Base-by-base conservation (phyloP, 257 asterid species). In the Nicotiana otophora region DNA sequence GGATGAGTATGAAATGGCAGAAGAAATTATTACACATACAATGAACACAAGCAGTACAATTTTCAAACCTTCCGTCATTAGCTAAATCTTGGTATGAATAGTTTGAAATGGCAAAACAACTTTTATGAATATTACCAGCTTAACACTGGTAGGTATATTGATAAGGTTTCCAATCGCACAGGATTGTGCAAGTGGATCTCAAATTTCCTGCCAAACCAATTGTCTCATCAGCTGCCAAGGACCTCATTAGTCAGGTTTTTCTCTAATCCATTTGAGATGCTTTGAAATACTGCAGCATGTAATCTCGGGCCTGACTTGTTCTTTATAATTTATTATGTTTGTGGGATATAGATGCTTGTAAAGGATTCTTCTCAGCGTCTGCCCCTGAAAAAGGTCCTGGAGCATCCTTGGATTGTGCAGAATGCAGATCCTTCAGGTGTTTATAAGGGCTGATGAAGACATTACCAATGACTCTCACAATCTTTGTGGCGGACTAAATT, bases 361-460 rank as follows among this genome's bases (percentile, higher is more conserved):
- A 96, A 90, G 90, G 97, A 93, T 82, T 92, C 95, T 83, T 91
- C 97, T 3, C 83, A 90, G 64, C 95, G 99, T 39, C 78, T 96
- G 83, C 95, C 98, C 57, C 87, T 93, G 23, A 95, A 94, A 87
- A 96, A 94, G 84, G 85, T 94, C 64, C 93, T 96, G 1, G 98
- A 94, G 94, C 99, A 96, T 90, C 94, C 95, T 15, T 96, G 99
- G 99, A 88, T 96, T 33, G 91, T 96, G 84, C 98, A 96, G 84
- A 87, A 93, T 84, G 98, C 97, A 0, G 99, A 96, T 82, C 99
- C 97, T 8, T 93, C 99, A 3, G 98, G 98, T 20, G 84, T 94
- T 51, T 92, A 89, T 81, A 94, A 68, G 86, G 90, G 91, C 36
- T 96, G 87, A 90, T 42, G 63, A 14, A 31, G 17, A 48, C 62